Evolutionary conservation across 2,329 filamentous ascomycete genomes (phyloP), one percentile per base, ranked within the genome.

Genomic region (Cercospora berteroae): DNA sequence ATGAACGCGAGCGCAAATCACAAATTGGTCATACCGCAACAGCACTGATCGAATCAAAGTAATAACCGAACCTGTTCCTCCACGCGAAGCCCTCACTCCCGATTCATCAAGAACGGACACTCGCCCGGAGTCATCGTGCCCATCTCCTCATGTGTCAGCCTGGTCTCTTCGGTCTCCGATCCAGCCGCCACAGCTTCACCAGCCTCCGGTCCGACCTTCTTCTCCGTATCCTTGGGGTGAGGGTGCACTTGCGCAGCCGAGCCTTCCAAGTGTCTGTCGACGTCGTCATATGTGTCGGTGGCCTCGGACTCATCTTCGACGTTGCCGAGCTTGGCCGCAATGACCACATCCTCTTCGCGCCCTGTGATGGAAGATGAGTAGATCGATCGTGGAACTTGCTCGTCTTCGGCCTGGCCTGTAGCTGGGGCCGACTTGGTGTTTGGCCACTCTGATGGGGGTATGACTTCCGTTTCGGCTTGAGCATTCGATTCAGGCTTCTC

Each of bases 41-140:
- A 27, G 48, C 48, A 55, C 48, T 16, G 25, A 55, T n/a, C 48
- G 4, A 55, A 27, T 7, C 23, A 1, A 16, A 25, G 13, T 5
- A 4, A 27, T 13, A 16, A 52, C 7, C 1, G 6, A 20, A 13
- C 4, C 23, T 50, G 3, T 6, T 27, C 13, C 12, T 55, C 13
- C 12, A 55, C 23, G 16, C 48, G 23, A 55, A 5, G 5, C 5
- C 48, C 20, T 62, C 27, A 80, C 72, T 79, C 78, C 31, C 75
- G 66, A 66, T 80, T 80, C 78, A 79, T 78, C 63, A 80, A 64
- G 39, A 79, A 77, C 16, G 77, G 78, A 64, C 77, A 79, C 67
- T 80, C 78, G 1, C 61, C 66, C 3, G 70, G 61, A 12, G 67
- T 68, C 50, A 77, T 69, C 44, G 62, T 68, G 61, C 76, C 77